Percentiles rank a stretch among this genome's conserved stretches.
Conservation (phyloP, 78 protist genomes). For the Dictyostelium brefeldianum region DNA sequence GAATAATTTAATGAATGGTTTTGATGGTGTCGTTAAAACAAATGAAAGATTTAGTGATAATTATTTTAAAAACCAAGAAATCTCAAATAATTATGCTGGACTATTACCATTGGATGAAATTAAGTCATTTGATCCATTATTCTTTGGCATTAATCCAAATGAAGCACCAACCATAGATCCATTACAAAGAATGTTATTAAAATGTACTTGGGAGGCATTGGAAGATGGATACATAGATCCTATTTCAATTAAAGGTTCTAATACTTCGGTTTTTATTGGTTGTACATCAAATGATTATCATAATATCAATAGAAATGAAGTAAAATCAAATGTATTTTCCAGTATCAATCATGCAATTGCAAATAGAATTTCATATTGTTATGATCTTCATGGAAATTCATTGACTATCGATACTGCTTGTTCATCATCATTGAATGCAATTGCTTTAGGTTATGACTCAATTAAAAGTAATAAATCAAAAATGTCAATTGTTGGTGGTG, state of each 20-base stretch:
- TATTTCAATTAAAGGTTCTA: constrained; percentile 20
- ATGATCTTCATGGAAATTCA: constrained; percentile 85
- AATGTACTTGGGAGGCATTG: constrained; percentile 40
- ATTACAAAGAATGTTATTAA: no score
- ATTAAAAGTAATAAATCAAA: constrained; percentile 74
- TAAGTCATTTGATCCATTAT: no score
- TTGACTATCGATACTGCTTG: constrained; percentile 76
- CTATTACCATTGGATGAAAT: no score
- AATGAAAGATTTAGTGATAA: no score
- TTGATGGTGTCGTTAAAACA: no score
- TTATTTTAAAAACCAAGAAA: no score
- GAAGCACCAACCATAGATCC: no score
- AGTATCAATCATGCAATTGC: background rate
- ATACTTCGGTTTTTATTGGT: constrained; percentile 67
- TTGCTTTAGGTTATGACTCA: constrained; percentile 71
- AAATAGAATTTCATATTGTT: constrained; percentile 68
- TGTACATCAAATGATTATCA: constrained; percentile 2
- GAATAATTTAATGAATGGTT: no score
- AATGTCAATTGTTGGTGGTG: constrained; percentile 87
- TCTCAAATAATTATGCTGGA: no score
- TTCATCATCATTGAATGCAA: constrained; percentile 88
- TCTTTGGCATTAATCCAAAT: no score
- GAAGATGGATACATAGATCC: constrained; percentile 73
- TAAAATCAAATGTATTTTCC: background rate
- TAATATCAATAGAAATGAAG: background rate